These are phyloP conservation scores for Eucalyptus marginata DNA, from an alignment of 345 rosid genomes.

Conservation along the genomic window DNA sequence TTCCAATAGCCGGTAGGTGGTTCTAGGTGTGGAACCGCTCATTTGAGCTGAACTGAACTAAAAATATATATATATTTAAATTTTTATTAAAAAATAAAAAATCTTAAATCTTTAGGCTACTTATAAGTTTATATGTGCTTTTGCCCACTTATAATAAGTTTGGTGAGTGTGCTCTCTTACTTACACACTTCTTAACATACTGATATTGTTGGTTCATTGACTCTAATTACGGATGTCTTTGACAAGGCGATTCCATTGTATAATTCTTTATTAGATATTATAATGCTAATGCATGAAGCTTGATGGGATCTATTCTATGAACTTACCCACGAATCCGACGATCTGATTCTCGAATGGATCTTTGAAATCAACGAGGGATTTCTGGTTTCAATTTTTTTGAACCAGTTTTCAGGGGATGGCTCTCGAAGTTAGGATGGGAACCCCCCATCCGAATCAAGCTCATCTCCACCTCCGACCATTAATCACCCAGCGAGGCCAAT, in stretches of 20 bases:
- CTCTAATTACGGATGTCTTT: fast-evolving
- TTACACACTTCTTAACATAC: neutral
- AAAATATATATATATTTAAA: too few relatives aligned
- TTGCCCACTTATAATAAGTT: neutral
- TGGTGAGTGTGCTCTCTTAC: neutral
- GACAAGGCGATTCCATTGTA: fast-evolving
- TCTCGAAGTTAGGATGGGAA: fast-evolving
- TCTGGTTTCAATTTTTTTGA: fast-evolving
- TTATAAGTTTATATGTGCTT: neutral
- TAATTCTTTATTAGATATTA: too few relatives aligned
- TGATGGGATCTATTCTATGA: fast-evolving
- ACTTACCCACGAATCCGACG: fast-evolving
- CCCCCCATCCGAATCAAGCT: fast-evolving
- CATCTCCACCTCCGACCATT: too few relatives aligned
- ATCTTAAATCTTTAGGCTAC: neutral
- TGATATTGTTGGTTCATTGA: fast-evolving
- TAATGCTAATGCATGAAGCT: fast-evolving
- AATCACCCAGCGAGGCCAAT: neutral
- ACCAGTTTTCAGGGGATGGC: fast-evolving
- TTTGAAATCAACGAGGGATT: fast-evolving
- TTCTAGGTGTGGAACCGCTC: neutral
- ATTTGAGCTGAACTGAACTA: fast-evolving
- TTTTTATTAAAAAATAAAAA: too few relatives aligned
- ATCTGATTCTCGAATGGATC: fast-evolving
- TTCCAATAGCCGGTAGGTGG: too few relatives aligned